phyloP scores from a whole-genome alignment of 1,284 basidiomycete genomes.

The Butyriboletus appendiculatus region DNA sequence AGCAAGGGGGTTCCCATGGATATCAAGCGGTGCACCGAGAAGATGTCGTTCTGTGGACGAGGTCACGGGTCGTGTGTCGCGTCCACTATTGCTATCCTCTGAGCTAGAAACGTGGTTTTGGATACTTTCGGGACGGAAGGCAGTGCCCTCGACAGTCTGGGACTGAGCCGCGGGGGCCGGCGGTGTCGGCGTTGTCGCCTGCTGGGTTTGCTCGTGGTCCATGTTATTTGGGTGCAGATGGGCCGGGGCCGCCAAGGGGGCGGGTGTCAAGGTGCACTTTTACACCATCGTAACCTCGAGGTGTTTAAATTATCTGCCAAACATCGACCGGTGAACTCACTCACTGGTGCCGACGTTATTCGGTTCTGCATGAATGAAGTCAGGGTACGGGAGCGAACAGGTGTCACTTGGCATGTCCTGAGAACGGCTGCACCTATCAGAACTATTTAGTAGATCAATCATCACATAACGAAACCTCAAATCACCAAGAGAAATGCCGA shows the following conservation, averaged over 20 bases:
- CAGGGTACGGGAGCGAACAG: background rate
- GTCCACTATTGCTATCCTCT: conserved; percentile 1
- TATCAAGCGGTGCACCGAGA: conserved; percentile 7
- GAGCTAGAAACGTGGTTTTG: background rate
- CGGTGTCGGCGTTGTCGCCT: background rate
- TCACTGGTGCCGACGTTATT: conserved; percentile 1
- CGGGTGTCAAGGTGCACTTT: background rate
- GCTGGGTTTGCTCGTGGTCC: conserved; percentile 10
- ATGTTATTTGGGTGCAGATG: conserved; percentile 7
- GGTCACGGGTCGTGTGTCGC: background rate
- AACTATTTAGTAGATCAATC: too few relatives aligned
- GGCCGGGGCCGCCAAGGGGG: background rate
- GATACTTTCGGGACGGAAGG: conserved; percentile 1
- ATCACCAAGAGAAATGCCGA: background rate
- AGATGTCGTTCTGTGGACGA: conserved; percentile 16
- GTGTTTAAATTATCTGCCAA: background rate
- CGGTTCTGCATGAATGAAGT: conserved; percentile 5
- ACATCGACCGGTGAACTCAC: too few relatives aligned
- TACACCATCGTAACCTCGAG: background rate
- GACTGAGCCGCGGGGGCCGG: background rate
- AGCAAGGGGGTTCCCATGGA: conserved; percentile 6
- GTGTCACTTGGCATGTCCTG: background rate
- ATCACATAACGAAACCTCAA: background rate
- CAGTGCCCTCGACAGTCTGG: background rate
- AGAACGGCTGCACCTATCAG: background rate